Percentiles rank a stretch among this genome's conserved stretches.
Evolutionary conservation across 805 yeast species (phyloP).

Genomic region (Myxozyma mucilagina): DNA sequence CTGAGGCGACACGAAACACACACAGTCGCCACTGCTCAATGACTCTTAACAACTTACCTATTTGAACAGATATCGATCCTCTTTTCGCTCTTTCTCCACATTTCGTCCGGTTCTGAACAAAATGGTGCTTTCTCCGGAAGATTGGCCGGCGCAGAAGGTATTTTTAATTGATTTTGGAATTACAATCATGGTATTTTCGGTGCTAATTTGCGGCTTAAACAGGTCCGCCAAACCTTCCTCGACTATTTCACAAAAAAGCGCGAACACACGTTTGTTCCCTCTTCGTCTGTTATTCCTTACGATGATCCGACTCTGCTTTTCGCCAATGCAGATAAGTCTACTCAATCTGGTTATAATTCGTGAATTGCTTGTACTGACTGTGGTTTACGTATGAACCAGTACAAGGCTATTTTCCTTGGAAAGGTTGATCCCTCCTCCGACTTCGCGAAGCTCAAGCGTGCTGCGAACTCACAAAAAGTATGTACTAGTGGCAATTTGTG

Average conservation of each 20-base stretch:
- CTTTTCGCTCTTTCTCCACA: slow-evolving; percentile 1
- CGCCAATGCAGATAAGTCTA: slow-evolving; percentile 82
- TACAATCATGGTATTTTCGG: neutral
- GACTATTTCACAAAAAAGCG: slow-evolving; percentile 66
- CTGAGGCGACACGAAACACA: neutral
- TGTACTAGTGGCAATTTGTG: neutral
- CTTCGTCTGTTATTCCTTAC: slow-evolving; percentile 94
- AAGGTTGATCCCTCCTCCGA: slow-evolving; percentile 95
- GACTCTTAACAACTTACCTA: neutral
- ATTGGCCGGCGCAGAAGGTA: slow-evolving; percentile 31
- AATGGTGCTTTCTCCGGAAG: slow-evolving; percentile 20
- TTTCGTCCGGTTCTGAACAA: neutral
- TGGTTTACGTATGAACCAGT: slow-evolving; percentile 76
- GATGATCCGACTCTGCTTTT: slow-evolving; percentile 96
- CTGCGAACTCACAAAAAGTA: slow-evolving; percentile 86
- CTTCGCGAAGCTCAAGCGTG: slow-evolving; percentile 78
- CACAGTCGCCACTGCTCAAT: neutral
- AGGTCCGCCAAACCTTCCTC: slow-evolving; percentile 82
- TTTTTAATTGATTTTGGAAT: neutral
- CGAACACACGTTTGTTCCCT: slow-evolving; percentile 80
- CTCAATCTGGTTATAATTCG: neutral
- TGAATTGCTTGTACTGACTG: neutral
- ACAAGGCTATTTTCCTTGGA: slow-evolving; percentile 95
- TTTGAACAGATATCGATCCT: neutral
- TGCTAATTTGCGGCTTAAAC: neutral